Percentiles rank a stretch among this genome's conserved stretches.
Conservation (phyloP, 2,329 filamentous ascomycete species). For the Colletotrichum sp. region DNA sequence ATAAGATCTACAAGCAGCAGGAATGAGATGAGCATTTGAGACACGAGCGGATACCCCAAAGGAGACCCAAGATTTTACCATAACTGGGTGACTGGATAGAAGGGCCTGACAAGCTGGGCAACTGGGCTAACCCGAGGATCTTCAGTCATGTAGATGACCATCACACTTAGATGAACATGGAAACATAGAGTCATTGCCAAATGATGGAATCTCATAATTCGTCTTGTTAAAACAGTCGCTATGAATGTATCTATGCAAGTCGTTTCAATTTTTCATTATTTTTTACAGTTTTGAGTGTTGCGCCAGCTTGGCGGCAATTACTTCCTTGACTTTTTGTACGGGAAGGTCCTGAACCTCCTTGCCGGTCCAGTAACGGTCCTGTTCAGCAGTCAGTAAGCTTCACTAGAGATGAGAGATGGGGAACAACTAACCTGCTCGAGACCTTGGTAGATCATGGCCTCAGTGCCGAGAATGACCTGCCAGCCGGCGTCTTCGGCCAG, state of each 20-base stretch:
- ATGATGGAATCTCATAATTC: neutral
- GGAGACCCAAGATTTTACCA: neutral
- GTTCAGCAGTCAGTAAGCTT: neutral
- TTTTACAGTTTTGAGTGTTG: constrained; percentile 33
- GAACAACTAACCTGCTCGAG: constrained; percentile 60
- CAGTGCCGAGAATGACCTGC: constrained; percentile 78
- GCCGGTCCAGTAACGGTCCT: constrained; percentile 68
- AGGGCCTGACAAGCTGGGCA: neutral
- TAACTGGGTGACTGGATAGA: neutral
- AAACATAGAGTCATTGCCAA: neutral
- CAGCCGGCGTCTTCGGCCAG: constrained; percentile 68
- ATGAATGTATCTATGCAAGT: constrained; percentile 8
- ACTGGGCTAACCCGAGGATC: neutral
- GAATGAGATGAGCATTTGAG: neutral
- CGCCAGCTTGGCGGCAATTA: constrained; percentile 49
- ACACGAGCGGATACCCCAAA: neutral
- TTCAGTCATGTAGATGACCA: neutral
- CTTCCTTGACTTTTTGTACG: constrained; percentile 61
- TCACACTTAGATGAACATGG: neutral
- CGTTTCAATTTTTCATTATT: neutral
- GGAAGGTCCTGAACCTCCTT: constrained; percentile 62
- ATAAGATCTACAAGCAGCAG: neutral
- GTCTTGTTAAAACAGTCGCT: constrained; percentile 9
- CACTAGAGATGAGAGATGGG: neutral
- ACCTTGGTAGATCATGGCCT: constrained; percentile 80